Evolutionary conservation across 2,329 filamentous ascomycete genomes (phyloP), one percentile per base, ranked within the genome.

Genomic region (Akanthomyces lecanii): DNA sequence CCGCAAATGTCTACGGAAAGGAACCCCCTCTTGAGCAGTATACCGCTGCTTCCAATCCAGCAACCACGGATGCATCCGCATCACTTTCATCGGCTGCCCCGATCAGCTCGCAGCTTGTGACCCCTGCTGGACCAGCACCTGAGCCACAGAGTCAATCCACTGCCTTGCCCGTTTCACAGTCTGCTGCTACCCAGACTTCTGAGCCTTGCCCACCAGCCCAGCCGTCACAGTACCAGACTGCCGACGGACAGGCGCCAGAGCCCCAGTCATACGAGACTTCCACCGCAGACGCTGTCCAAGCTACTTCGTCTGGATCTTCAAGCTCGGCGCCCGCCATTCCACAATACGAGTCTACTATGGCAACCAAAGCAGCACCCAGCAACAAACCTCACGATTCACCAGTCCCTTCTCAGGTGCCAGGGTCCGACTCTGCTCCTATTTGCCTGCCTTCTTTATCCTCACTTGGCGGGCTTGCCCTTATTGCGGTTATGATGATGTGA

Each of bases 1-100:
- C 72, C 59, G 74, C 72, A 42, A 76, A 74, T 52, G 66, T 76
- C 30, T 77, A 75, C 59, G 53, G 42, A 44, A 48, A 66, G 23
- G 61, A 61, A 1, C 64, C 67, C 33, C 21, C 61, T 23, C 45
- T 64, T 36, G 62, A 66, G 33, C 52, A 63, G 45, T 59, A 59
- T 44, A 66, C 44, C 11, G 55, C 63, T 61, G 55, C 62, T 57
- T 47, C 61, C 38, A 55, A 50, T 4, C 21, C 63, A 14, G 52
- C 23, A 2, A 52, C 60, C 16, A 56, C 64, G n/a, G 44, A 25
- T n/a, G 55, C 63, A n/a, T 50, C 63, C 45, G 55, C 60, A 8
- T 45, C 59, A 4, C 40, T 63, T 7, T 45, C 67, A 44, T 38
- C 65, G 12, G 45, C 55, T 30, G 53, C 47, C 25, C 55, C 56